Base-by-base conservation (phyloP, 2,329 filamentous ascomycete genomes). In the Aspergillus versicolor region DNA sequence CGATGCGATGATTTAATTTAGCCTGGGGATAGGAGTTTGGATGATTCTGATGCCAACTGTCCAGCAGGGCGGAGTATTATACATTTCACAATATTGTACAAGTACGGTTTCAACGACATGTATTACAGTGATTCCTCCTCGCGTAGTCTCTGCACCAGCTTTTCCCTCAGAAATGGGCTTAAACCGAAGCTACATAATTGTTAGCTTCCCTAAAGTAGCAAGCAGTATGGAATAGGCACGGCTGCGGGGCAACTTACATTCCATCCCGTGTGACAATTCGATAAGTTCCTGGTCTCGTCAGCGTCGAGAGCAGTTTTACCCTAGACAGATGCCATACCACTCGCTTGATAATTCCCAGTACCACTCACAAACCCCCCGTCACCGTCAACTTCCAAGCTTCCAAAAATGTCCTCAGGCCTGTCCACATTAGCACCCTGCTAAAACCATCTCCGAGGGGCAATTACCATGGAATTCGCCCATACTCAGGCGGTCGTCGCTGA, bases 391-490 rank as follows among this genome's bases (percentile, higher is more conserved):
- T 88, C 84, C 22, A 88, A 67, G 63, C 84, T 87, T 13, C 85
- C 85, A 66, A 88, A 84, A 49, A 88, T 88, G 71, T 88, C 85
- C 67, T 88, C 85, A 0, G 85, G 84, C 69, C 77, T 79, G 38
- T 27, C 21, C 27, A 21, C 13, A 3, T 19, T 51, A 49, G 71
- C 52, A 66, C 61, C 37, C 19, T 17, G n/a, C 8, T 24, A 13
- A 15, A 12, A 42, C 22, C 17, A 46, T 12, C 11, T 4, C 17
- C 22, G 21, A 40, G 34, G 30, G 52, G 15, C 13, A 64, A 5
- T 51, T 69, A 77, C 81, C 81, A 85, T 51, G 85, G 82, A 60
- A 87, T 86, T n/a, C 85, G 70, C 1, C 85, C 85, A 70, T 79
- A 88, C 58, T 88, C 85, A 3, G 85, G 84, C 37, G 84, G 83